phyloP scores from a whole-genome alignment of 768 basidiomycete species.

The Boletus rubropictus region DNA sequence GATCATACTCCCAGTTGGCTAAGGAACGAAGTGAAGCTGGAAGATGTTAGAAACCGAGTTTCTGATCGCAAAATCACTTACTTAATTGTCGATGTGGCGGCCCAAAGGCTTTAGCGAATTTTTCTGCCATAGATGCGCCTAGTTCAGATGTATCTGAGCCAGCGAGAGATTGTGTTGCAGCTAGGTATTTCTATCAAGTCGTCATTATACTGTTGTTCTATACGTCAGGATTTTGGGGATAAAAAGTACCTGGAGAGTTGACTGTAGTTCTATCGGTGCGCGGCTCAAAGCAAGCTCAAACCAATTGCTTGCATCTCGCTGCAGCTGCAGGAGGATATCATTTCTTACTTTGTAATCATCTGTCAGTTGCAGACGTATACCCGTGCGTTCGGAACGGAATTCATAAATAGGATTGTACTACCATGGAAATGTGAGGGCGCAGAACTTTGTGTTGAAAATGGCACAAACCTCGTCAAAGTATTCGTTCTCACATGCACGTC shows the following conservation, averaged over 20 bases:
- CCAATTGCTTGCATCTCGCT: slow-evolving; percentile 74
- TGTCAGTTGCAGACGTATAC: slow-evolving; percentile 70
- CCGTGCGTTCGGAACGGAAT: slow-evolving; percentile 73
- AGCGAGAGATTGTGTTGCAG: slow-evolving; percentile 61
- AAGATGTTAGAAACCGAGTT: background rate
- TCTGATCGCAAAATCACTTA: slow-evolving; percentile 32
- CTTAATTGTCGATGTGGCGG: slow-evolving; percentile 71
- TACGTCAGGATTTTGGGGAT: background rate
- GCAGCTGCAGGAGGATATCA: slow-evolving; percentile 72
- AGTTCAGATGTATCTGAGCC: slow-evolving; percentile 79
- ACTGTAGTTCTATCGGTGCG: slow-evolving; percentile 88
- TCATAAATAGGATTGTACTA: slow-evolving; percentile 87
- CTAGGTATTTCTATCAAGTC: slow-evolving; percentile 75
- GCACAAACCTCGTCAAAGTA: slow-evolving; percentile 76
- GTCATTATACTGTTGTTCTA: background rate
- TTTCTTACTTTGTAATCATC: slow-evolving; percentile 84
- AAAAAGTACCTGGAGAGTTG: slow-evolving; percentile 73
- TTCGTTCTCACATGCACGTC: slow-evolving; percentile 86
- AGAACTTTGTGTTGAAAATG: background rate
- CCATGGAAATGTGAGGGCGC: background rate
- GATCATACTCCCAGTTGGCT: slow-evolving; percentile 69
- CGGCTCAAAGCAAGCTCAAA: slow-evolving; percentile 81
- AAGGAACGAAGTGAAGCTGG: slow-evolving; percentile 51
- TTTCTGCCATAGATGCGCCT: slow-evolving; percentile 84
- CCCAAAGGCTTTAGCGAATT: slow-evolving; percentile 77